Percentiles rank a stretch among this genome's conserved stretches.
Evolutionary conservation across 1,139 yeast species (phyloP).

Genomic region (Arxiozyma heterogenica): DNA sequence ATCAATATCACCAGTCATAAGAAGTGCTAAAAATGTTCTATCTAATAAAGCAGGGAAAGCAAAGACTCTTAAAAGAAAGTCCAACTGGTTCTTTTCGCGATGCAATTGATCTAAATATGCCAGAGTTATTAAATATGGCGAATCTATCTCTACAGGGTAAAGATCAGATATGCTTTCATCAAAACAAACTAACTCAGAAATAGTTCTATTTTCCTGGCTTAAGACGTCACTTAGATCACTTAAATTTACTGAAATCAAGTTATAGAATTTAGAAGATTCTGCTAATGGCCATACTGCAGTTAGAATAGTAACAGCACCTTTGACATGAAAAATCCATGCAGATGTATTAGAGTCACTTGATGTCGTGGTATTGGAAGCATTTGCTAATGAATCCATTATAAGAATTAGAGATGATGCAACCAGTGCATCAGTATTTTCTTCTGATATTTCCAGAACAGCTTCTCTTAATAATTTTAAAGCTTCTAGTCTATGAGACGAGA

Average conservation of each 20-base stretch:
- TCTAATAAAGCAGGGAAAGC: conserved; percentile 91
- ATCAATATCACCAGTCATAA: conserved; percentile 78
- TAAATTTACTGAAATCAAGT: conserved; percentile 66
- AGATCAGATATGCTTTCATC: conserved; percentile 77
- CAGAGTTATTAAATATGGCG: conserved; percentile 78
- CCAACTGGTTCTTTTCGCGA: conserved; percentile 73
- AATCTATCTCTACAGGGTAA: conserved; percentile 73
- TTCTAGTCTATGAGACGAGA: conserved; percentile 79
- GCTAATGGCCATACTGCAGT: conserved; percentile 96
- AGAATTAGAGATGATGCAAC: conserved; percentile 85
- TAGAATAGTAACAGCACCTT: conserved; percentile 91
- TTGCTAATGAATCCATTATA: conserved; percentile 88
- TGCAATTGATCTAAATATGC: conserved; percentile 82
- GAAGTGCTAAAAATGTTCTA: conserved; percentile 60
- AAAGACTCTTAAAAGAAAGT: conserved; percentile 77
- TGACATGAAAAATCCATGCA: conserved; percentile 94
- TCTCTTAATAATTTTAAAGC: conserved; percentile 72
- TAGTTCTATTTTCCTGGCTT: conserved; percentile 34
- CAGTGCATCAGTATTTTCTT: conserved; percentile 82
- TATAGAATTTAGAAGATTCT: conserved; percentile 63
- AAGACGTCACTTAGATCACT: conserved; percentile 74
- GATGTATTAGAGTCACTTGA: conserved; percentile 40
- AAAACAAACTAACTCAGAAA: conserved; percentile 68
- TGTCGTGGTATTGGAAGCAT: conserved; percentile 61
- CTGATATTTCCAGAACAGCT: conserved; percentile 73